Conservation (phyloP, 371 early-diverging fungal species). For the Circinella minor region DNA sequence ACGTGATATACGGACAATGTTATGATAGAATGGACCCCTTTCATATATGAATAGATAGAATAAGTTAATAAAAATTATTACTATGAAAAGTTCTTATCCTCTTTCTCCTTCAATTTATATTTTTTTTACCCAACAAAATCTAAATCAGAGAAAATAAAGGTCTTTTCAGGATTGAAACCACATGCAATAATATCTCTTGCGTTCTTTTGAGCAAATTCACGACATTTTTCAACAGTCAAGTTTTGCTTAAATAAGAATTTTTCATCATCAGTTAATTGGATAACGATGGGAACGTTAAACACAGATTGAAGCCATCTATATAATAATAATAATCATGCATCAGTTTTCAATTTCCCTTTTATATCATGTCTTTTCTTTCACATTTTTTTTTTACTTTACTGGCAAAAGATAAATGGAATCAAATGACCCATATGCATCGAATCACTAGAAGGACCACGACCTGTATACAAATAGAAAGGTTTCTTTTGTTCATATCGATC, state of each 20-base stretch:
- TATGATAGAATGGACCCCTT: conserved; percentile 91
- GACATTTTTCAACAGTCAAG: conserved; percentile 87
- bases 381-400: conserved; percentile 56
- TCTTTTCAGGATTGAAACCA: conserved; percentile 98
- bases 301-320: conserved; percentile 95
- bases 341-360: background rate
- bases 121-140: conserved; percentile 79
- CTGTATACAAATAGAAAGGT: conserved; percentile 99
- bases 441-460: conserved; percentile 98
- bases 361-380: background rate
- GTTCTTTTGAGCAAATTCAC: conserved; percentile 84
- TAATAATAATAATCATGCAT: background rate
- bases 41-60: conserved; percentile 1
- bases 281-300: conserved; percentile 96
- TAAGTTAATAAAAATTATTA: background rate
- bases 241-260: conserved; percentile 98
- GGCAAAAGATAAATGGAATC: conserved; percentile 98
- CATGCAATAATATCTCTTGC: conserved; percentile 98
- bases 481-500: conserved; percentile 93
- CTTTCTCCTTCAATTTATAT: conserved; percentile 4
- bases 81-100: conserved; percentile 1
- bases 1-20: conserved; percentile 87
- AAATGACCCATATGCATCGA: conserved; percentile 99
- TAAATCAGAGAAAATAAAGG: conserved; percentile 98
- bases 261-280: conserved; percentile 99